Evolutionary conservation across 1,139 yeast species (phyloP).

Genomic region (Geotrichum restrictum): DNA sequence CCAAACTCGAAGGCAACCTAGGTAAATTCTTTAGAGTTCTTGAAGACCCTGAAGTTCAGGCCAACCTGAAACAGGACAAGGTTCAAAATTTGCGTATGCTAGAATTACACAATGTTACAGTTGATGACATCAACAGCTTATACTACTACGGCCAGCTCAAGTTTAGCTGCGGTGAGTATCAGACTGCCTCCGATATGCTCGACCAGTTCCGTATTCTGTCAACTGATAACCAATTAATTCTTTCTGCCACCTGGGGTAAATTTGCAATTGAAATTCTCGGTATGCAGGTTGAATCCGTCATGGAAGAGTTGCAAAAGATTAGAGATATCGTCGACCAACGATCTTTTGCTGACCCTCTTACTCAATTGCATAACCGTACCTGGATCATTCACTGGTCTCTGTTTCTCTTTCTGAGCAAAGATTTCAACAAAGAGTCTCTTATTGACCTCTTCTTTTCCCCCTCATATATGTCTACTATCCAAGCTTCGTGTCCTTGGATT

Average conservation of each 20-base stretch:
- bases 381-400: slow-evolving; percentile 66
- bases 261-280: slow-evolving; percentile 55
- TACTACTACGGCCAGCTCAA: slow-evolving; percentile 57
- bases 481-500: slow-evolving; percentile 65
- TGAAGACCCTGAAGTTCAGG: slow-evolving; percentile 46
- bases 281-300: slow-evolving; percentile 50
- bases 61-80: slow-evolving; percentile 52
- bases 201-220: slow-evolving; percentile 54
- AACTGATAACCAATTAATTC: slow-evolving; percentile 46
- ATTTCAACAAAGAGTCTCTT: slow-evolving; percentile 47
- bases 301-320: slow-evolving; percentile 49
- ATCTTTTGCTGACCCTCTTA: slow-evolving; percentile 49
- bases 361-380: slow-evolving; percentile 56
- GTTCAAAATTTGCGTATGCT: slow-evolving; percentile 48
- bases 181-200: slow-evolving; percentile 52
- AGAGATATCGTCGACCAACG: slow-evolving; percentile 56
- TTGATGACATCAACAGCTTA: slow-evolving; percentile 47
- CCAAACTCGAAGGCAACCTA: slow-evolving; percentile 44
- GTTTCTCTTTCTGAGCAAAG: slow-evolving; percentile 53
- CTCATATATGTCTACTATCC: slow-evolving; percentile 57
- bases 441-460: slow-evolving; percentile 55
- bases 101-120: slow-evolving; percentile 44
- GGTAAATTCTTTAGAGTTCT: slow-evolving; percentile 46
- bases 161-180: slow-evolving; percentile 58
- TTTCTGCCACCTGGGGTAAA: slow-evolving; percentile 61